Conservation (phyloP, 805 yeast genomes). For the Isabelozyma rhagii region DNA sequence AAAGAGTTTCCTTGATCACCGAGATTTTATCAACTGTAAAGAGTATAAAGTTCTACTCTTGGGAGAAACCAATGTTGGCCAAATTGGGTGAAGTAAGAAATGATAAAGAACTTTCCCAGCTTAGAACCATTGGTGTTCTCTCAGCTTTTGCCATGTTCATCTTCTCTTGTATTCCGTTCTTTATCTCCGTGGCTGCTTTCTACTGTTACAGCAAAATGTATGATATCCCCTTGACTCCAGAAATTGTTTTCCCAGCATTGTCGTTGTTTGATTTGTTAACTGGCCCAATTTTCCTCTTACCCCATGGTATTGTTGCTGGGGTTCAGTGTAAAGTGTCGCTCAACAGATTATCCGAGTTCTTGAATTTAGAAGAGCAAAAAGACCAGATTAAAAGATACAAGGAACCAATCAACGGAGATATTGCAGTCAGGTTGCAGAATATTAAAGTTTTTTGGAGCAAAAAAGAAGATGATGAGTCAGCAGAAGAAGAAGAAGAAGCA, state of each 20-base stretch:
- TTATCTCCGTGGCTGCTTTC: slow-evolving; percentile 21
- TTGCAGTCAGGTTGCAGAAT: slow-evolving; percentile 12
- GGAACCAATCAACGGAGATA: slow-evolving; percentile 12
- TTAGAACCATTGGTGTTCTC: slow-evolving; percentile 18
- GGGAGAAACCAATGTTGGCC: slow-evolving; percentile 28
- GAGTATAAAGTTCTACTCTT: slow-evolving; percentile 27
- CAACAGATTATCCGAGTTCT: slow-evolving; percentile 19
- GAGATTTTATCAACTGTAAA: slow-evolving; percentile 26
- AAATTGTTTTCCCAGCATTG: slow-evolving; percentile 29
- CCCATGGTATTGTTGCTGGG: slow-evolving; percentile 14
- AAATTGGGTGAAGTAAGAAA: slow-evolving; percentile 20
- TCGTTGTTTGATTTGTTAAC: slow-evolving; percentile 25
- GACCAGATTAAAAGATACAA: slow-evolving; percentile 9
- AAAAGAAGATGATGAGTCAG: neutral
- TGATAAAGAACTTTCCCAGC: slow-evolving; percentile 18
- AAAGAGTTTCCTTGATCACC: slow-evolving; percentile 21
- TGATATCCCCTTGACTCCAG: slow-evolving; percentile 22
- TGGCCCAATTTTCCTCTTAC: slow-evolving; percentile 21
- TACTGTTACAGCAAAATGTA: slow-evolving; percentile 15
- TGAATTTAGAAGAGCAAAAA: slow-evolving; percentile 22
- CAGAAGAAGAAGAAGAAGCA: slow-evolving; percentile 5
- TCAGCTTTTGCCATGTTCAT: slow-evolving; percentile 21
- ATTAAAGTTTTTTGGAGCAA: slow-evolving; percentile 20
- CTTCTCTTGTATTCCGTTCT: slow-evolving; percentile 27
- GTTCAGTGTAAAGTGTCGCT: slow-evolving; percentile 21